phyloP scores from a whole-genome alignment of 768 basidiomycete genomes.

The Phylloporus sp. region DNA sequence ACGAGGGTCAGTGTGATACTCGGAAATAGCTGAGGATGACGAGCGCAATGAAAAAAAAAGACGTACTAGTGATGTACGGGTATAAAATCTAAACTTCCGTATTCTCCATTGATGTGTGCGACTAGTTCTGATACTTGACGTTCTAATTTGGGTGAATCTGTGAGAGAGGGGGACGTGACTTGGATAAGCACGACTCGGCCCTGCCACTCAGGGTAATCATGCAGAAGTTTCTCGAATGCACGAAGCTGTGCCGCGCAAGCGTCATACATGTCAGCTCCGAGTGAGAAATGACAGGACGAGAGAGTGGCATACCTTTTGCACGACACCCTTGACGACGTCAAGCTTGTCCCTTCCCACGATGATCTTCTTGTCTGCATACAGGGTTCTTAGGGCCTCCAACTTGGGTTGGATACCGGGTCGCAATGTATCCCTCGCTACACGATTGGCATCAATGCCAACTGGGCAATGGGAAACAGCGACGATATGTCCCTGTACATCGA shows the following conservation, averaged over 20 bases:
- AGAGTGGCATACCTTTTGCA: slow-evolving; percentile 73
- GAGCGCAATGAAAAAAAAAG: no score
- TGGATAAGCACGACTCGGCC: slow-evolving; percentile 79
- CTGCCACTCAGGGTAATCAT: slow-evolving; percentile 93
- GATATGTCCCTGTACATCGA: slow-evolving; percentile 86
- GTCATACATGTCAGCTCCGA: neutral
- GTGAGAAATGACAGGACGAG: neutral
- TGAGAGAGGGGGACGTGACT: slow-evolving; percentile 89
- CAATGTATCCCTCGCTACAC: slow-evolving; percentile 80
- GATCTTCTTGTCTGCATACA: slow-evolving; percentile 98
- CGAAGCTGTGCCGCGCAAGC: slow-evolving; percentile 56
- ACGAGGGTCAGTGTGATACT: neutral
- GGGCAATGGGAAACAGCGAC: slow-evolving; percentile 86
- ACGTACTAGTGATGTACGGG: slow-evolving; percentile 97
- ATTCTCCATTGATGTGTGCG: slow-evolving; percentile 93
- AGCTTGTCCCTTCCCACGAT: slow-evolving; percentile 97
- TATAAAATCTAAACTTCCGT: slow-evolving; percentile 90
- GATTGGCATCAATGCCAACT: slow-evolving; percentile 91
- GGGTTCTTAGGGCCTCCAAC: slow-evolving; percentile 70
- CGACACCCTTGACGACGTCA: slow-evolving; percentile 96
- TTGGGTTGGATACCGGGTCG: slow-evolving; percentile 88
- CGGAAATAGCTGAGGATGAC: neutral
- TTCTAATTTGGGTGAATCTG: slow-evolving; percentile 92
- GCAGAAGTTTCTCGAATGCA: slow-evolving; percentile 91
- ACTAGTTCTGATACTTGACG: slow-evolving; percentile 91